Base-by-base conservation (phyloP, 1,284 basidiomycete genomes). In the Marasmius tenuissimus region DNA sequence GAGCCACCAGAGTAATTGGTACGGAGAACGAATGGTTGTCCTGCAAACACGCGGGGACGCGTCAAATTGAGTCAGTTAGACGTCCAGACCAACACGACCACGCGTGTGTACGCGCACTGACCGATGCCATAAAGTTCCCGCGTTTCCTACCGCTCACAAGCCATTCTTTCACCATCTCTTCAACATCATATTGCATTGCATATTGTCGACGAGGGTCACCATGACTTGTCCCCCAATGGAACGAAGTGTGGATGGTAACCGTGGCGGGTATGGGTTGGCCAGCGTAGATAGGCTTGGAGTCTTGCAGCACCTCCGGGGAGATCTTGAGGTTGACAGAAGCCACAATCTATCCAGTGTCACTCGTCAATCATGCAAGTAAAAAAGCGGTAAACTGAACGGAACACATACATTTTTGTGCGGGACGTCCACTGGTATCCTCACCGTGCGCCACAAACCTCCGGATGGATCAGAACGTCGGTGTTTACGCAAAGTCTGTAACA, bases 361-460 rank as follows among this genome's bases (percentile, higher is more conserved):
- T 11, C 64, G 22, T 18, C 34, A 50, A 47, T 11, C 37, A 58
- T 39, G 49, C 57, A 35, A 10, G 37, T 22, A 50, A 37, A 22
- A 22, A 8, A 54, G 54, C 27, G 52, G 42, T 8, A 63, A 40
- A 45, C 38, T 42, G 16, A 27, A 27, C 27, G 4, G 27, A 27
- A 20, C 11, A 77, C 87, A 74, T 62, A 92, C 92, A 70, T 88
- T 86, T 80, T 93, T 88, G 59, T 83, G 81, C 1, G 93, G 93
- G 49, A 95, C 80, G 69, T 94, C 93, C 3, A 95, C 88, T 12
- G 92, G 92, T 51, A 94, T 91, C 54, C 78, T 81, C 45, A 94
- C 84, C 64, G 88, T 83, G 55, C 85, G 80, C 91, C 92, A 94
- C 27, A 74, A 70, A 6, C 78, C 78, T 62, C 72, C 61, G 22